Evolutionary conservation across 2,329 filamentous ascomycete genomes (phyloP).

Genomic region (Alternaria sp.): DNA sequence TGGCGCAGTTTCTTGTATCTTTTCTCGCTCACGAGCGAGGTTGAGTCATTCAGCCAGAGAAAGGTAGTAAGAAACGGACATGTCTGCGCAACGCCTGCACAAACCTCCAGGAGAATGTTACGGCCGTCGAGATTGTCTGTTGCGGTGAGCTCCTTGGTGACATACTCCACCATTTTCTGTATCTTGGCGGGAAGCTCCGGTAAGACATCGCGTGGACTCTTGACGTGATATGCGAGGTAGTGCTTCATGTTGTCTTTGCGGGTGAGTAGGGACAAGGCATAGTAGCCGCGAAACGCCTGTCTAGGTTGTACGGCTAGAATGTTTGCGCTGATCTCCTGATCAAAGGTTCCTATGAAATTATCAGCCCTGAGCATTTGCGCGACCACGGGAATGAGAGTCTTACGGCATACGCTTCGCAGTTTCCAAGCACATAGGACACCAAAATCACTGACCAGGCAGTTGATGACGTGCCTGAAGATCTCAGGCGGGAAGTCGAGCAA

Average conservation of each 20-base stretch:
- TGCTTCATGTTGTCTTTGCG: background rate
- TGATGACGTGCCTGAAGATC: background rate
- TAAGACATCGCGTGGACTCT: background rate
- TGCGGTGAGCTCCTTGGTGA: background rate
- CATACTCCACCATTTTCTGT: background rate
- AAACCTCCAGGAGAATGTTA: background rate
- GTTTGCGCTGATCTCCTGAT: background rate
- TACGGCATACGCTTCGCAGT: background rate
- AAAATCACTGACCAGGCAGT: background rate
- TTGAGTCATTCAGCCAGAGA: background rate
- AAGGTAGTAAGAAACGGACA: background rate
- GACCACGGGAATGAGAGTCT: background rate
- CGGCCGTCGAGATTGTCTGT: background rate
- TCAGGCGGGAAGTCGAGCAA: conserved; percentile 2
- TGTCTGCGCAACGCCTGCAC: background rate
- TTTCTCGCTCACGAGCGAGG: background rate
- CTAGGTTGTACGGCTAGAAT: background rate
- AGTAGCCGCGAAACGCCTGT: background rate
- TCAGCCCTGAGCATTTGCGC: background rate
- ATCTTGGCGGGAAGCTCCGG: background rate
- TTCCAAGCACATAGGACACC: background rate
- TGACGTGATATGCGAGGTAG: background rate
- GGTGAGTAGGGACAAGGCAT: background rate
- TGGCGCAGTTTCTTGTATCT: background rate
- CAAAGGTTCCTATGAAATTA: background rate